Evolutionary conservation across 2,329 filamentous ascomycete genomes (phyloP), one percentile per base, ranked within the genome.

Genomic region (Hypoxylon sp.): DNA sequence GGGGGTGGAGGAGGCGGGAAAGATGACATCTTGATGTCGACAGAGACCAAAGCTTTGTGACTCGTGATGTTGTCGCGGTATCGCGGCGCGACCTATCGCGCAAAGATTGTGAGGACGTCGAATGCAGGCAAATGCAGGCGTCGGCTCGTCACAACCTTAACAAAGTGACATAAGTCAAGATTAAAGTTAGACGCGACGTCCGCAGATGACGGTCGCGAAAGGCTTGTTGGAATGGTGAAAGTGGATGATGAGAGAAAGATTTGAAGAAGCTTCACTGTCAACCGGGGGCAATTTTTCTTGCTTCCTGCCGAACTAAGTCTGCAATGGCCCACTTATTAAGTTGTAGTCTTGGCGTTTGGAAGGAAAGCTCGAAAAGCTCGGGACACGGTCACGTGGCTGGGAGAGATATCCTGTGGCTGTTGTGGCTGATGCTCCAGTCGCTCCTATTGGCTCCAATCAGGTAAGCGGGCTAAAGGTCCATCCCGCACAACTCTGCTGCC

Each of bases 1-100:
- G 83, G 83, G 33, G 83, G 83, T 13, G 83, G 83, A 57, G 83
- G 83, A 42, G 81, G 82, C 52, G 74, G 77, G 66, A 79, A 78
- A 65, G 74, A 77, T 65, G 82, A 82, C 82, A 85, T 85, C 58
- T 64, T 63, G 35, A 56, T 61, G 43, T 55, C 50, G 29, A 58
- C 52, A 60, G 46, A 62, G 54, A 58, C 48, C 29, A 49, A 48
- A 62, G 60, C 58, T 67, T 64, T 56, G 56, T 59, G 65, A 69
- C 64, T 55, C 51, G 55, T 65, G 61, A 68, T 64, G 64, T 29
- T 52, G 65, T 67, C 66, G 67, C 69, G 31, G 11, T 72, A 69
- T 65, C 70, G 70, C 70, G 68, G 69, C 71, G 70, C 71, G 70
- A 69, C 66, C 60, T 64, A 60, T 67, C 70, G 70, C 70, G 70